Base-by-base conservation (phyloP, 164 flowering plant species). In the Malania oleifera region DNA sequence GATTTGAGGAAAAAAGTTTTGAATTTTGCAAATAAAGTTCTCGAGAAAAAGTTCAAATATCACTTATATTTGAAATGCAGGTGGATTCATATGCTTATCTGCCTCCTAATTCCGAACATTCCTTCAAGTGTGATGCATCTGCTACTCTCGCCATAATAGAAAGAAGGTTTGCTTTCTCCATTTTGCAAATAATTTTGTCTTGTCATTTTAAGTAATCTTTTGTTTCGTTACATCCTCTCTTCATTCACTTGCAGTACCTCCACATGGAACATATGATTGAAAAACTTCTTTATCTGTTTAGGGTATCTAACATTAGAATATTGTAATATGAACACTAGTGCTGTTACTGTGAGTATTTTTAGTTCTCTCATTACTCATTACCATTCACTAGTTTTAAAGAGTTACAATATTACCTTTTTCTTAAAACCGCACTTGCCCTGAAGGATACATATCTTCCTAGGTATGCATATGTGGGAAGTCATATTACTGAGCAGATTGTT, bases 11-110 rank as follows among this genome's bases (percentile, higher is more conserved):
- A 31, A 4, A 31, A 4, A 14, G 9, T 56, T 20, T 37, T 13
- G 7, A 53, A 46, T 10, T 37, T 61, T 50, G 15, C 29, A 25
- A 59, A 23, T 10, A 25, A 19, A 56, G 20, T 23, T n/a, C 11
- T 27, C 13, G 14, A 0, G 44, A 50, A 35, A 22, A 47, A 4
- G 14, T 50, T 44, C 41, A 57, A 51, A 51, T 52, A 31, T 38
- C 5, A 17, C n/a, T 54, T 50, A 13, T 65, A 5, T 22, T 54
- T 60, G 25, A 24, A 64, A 49, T 76, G 66, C 63, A 93, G 97
- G 95, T 85, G 67, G 99, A 91, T 74, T 88, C 97, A 17, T 95
- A 73, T 78, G 96, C 92, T 44, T 95, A 90, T 70, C 69, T 95
- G 45, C 99, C 99, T 56, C 82, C 96, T 14, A 84, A 82, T 59